A percentile compares a stretch with the other conserved stretches of the same genome.
These are phyloP conservation scores for Gossypium thurberi DNA, from an alignment of 345 rosid species.

Conservation along the genomic window DNA sequence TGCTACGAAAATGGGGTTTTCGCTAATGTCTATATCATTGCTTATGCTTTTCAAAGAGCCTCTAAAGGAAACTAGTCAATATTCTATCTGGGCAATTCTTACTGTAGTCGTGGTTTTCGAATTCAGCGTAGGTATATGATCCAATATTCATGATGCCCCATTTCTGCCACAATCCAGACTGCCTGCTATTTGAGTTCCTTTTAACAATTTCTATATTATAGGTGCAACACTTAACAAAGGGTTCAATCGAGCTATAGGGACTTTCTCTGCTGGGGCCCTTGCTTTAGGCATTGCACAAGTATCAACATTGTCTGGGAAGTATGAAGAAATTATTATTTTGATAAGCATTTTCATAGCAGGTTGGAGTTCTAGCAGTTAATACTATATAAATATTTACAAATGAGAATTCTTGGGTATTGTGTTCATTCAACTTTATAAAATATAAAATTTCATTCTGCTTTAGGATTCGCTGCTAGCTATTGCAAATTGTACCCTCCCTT, in stretches of 20 bases:
- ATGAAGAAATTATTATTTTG: conserved; percentile 42
- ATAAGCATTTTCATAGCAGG: conserved; percentile 77
- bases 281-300: conserved; percentile 75
- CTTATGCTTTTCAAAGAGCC: conserved; percentile 56
- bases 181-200: not conserved
- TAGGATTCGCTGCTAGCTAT: conserved; percentile 65
- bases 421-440: not conserved
- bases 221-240: conserved; percentile 91
- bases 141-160: not conserved
- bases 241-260: conserved; percentile 81
- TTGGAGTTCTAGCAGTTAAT: conserved; percentile 11
- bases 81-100: conserved; percentile 78
- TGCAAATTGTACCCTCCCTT: conserved; percentile 59
- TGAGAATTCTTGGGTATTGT: not conserved
- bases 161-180: not conserved
- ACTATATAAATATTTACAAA: not conserved
- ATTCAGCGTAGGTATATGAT: conserved; percentile 59
- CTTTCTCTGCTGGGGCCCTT: conserved; percentile 76
- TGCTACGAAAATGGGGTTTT: conserved; percentile 65
- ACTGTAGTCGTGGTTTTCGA: conserved; percentile 88
- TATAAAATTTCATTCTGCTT: not conserved
- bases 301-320: conserved; percentile 33
- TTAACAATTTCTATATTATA: conserved; percentile 8
- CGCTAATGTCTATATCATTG: conserved; percentile 47
- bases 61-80: conserved; percentile 38